Evolutionary conservation across 805 yeast genomes (phyloP), one percentile per base, ranked within the genome.

Genomic region (Pichia occidentalis): DNA sequence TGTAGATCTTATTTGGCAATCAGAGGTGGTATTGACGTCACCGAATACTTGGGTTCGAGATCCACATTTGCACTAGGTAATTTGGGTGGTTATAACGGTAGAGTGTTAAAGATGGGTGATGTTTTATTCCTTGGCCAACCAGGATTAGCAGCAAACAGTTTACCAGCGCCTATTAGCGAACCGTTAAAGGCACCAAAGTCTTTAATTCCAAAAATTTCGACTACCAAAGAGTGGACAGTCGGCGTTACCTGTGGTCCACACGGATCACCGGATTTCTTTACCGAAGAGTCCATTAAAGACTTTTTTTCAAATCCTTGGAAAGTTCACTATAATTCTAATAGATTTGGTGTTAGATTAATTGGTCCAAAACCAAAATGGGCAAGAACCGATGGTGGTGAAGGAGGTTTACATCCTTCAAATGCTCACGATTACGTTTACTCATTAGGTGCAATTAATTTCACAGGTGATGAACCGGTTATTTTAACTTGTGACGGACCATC

Each of bases 281-380:
- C 74, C 38, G 60, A 70, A 9, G 95, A 84, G 57, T 75, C 85
- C 10, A 76, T 86, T 13, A 67, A 69, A 24, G 83, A 80, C 39
- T 88, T 90, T 64, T 86, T 90, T 57, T 52, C 69, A 4, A 71
- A 77, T 37, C 75, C 73, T 44, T 90, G 97, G 97, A 90, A 87
- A 61, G 87, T 90, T 35, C 97, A 92, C 60, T 92, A 92, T 70
- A 90, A 90, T 64, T 88, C 97, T 23, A 90, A 90, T 65, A 75
- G 98, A 59, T 90, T 90, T 61, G 98, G 98, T 58, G 95, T 90
- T 24, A 76, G 97, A 56, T 69, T 90, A 50, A 78, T 83, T 48
- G 97, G 97, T 31, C 97, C 97, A 41, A 90, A 87, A 61, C 98
- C 97, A 10, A 71, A 75, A 55, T 92, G 97, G 98, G 96, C 97